Evolutionary conservation across 805 yeast genomes (phyloP), one percentile per base, ranked within the genome.

Genomic region (Cyberlindnera nakhonratchasimensis): DNA sequence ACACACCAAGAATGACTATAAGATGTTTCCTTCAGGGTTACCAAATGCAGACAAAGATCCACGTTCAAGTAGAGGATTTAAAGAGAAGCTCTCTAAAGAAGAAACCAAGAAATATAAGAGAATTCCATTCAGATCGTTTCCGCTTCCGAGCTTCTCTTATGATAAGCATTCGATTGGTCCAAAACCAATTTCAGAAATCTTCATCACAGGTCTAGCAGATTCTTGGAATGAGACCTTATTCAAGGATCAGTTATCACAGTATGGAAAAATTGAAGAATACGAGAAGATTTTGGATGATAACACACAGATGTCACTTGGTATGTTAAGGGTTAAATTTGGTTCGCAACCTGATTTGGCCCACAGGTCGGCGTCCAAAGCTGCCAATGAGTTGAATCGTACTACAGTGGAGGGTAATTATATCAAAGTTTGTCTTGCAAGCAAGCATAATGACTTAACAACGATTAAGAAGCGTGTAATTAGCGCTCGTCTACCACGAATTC

Each of bases 251-350:
- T 71, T 71, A 31, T 63, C 72, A 19, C 14, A 24, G 19, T 83
- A 69, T 62, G 96, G 96, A 3, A 73, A 72, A 23, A 70, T 89
- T 4, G 69, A 73, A 21, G 79, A 77, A 29, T 64, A 83, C 37
- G 75, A 76, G 45, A 69, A 79, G 45, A 67, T 82, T 9, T 76
- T 72, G 42, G 93, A 89, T 55, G 86, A 91, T 1, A 68, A 70
- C 18, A 80, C 86, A 33, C 96, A 89, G 3, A 83, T 81, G 16
- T 90, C 95, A 0, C 61, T 89, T 30, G 93, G 95, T 9, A 67
- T 88, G 18, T 82, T 82, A 38, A 64, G 76, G 17, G 67, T 87
- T 39, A 69, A 74, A 45, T 89, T 74, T 62, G 80, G 71, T 44
- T 86, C 87, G 3, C 19, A 47, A 0, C 44, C 61, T n/a, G 74